Conservation (phyloP, 306 rosid genomes). For the Malus sieversii region DNA sequence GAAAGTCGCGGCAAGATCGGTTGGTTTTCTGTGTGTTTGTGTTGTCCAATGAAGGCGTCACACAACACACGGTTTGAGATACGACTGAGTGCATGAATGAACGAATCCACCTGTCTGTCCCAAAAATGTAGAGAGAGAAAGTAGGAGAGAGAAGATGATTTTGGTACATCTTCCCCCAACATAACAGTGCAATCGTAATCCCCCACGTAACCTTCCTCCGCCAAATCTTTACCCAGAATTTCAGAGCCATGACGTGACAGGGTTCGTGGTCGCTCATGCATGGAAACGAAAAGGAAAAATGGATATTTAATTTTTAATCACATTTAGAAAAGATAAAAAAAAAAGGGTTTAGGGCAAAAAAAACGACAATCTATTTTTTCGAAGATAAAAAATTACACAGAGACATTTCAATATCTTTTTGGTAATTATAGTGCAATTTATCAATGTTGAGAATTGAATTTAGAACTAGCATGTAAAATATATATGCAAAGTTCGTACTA, state of each 20-base stretch:
- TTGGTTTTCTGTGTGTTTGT: no score
- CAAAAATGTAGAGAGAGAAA: background rate
- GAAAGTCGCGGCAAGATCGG: slow-evolving; percentile 11
- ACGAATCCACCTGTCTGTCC: background rate
- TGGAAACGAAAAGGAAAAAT: background rate
- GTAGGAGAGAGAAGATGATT: background rate
- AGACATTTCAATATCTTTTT: no score
- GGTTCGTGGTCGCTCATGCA: background rate
- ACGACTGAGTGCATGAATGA: background rate
- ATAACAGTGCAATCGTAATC: background rate
- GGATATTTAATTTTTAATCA: background rate
- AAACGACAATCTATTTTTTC: no score
- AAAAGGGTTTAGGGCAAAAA: rapidly evolving
- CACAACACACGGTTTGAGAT: background rate
- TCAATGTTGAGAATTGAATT: no score
- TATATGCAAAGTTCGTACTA: rapidly evolving
- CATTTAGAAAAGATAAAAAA: no score
- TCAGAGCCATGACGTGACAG: slow-evolving; percentile 1
- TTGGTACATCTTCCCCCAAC: slow-evolving; percentile 8
- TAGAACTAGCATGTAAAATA: no score
- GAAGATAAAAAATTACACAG: rapidly evolving
- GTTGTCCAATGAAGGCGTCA: background rate
- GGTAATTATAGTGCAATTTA: no score
- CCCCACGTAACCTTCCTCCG: background rate
- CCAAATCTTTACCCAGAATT: background rate